Conservation (phyloP, 768 basidiomycete species). For the Trametes elegans region DNA sequence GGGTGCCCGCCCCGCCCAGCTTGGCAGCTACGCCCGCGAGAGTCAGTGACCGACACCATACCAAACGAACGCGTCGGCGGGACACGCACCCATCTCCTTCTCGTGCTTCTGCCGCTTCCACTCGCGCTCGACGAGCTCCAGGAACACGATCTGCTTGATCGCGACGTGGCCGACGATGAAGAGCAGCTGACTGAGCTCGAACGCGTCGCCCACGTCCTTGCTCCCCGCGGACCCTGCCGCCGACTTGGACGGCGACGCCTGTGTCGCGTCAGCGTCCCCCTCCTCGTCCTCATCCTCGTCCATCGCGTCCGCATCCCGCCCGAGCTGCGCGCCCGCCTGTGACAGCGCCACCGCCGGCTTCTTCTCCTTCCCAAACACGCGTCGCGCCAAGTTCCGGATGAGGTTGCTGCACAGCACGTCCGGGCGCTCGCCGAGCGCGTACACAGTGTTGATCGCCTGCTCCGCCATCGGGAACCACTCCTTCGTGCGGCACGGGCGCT, state of each 20-base stretch:
- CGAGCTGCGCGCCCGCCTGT: neutral
- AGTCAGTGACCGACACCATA: neutral
- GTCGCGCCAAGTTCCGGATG: slow-evolving; percentile 75
- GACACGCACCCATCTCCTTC: slow-evolving; percentile 67
- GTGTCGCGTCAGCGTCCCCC: slow-evolving; percentile 4
- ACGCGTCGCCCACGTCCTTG: slow-evolving; percentile 74
- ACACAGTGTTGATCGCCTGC: slow-evolving; percentile 95
- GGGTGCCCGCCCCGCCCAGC: slow-evolving; percentile 42
- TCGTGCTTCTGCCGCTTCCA: slow-evolving; percentile 97
- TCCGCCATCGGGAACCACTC: slow-evolving; percentile 99
- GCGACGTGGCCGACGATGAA: slow-evolving; percentile 97
- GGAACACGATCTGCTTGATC: slow-evolving; percentile 95
- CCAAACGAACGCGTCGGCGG: neutral
- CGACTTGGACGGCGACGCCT: slow-evolving; percentile 2
- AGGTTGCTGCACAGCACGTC: slow-evolving; percentile 78
- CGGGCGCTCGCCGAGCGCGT: slow-evolving; percentile 91
- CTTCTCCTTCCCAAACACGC: slow-evolving; percentile 51
- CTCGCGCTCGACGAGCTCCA: slow-evolving; percentile 93
- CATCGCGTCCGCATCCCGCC: slow-evolving; percentile 47
- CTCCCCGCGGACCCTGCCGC: slow-evolving; percentile 15
- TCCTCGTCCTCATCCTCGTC: slow-evolving; percentile 46
- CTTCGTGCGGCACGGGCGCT: slow-evolving; percentile 75
- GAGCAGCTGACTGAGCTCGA: slow-evolving; percentile 88
- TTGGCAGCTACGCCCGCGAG: slow-evolving; percentile 55
- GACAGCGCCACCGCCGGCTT: slow-evolving; percentile 3